Evolutionary conservation across 768 basidiomycete species (phyloP), one percentile per base, ranked within the genome.

Genomic region (Phanerochaete carnosa): DNA sequence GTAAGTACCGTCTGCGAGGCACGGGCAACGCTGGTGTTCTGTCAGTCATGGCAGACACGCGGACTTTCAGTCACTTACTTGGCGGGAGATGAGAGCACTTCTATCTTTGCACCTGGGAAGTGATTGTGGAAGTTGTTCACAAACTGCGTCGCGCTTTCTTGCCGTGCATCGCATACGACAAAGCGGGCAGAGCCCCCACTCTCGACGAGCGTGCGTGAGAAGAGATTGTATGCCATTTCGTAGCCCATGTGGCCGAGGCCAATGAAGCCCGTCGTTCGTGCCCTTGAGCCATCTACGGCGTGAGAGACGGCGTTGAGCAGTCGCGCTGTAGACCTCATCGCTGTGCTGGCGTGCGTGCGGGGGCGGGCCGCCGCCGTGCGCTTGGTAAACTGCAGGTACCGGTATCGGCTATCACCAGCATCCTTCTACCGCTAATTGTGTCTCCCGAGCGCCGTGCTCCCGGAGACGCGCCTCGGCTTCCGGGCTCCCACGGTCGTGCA

Each of bases 161-260:
- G 79, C 52, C 86, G 69, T 12, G 87, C 87, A 70, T 95, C 93
- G 73, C 90, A 95, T 32, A 95, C 84, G 22, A 91, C 81, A 67
- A 94, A 92, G 26, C 73, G 80, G 46, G 82, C 70, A 13, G 69
- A 37, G 26, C 50, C 55, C 15, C 86, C 81, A 39, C 76, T 73
- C 45, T 82, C 75, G n/a, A 80, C 77, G 60, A 84, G 76, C 63
- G 82, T 81, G 72, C 91, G 92, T 0, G 87, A 86, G 76, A 94
- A 92, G 53, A 94, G 81, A 73, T 95, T 95, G 72, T 79, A 81
- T 15, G 86, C 83, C 94, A 95, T 95, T 72, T 92, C 88, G 46
- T 84, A 85, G 45, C 93, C 93, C 93, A 95, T 95, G 46, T 87
- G 82, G 43, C 93, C 93, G 13, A 95, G 83, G 9, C 94, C 93